Evolutionary conservation across 768 basidiomycete genomes (phyloP).

Genomic region (Obba rivulosa): DNA sequence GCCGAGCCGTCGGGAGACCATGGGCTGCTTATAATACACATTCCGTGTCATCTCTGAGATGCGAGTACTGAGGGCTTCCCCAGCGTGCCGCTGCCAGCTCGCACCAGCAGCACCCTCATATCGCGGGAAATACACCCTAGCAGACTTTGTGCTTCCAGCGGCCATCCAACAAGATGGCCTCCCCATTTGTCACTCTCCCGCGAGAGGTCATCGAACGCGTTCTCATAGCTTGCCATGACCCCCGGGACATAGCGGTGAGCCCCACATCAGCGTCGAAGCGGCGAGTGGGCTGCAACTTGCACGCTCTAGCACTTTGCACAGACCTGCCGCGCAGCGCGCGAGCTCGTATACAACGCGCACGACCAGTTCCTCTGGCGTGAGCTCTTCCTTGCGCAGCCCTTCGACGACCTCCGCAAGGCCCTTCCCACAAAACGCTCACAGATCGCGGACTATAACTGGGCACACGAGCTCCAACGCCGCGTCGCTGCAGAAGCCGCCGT

Average conservation of each 20-base stretch:
- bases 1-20: no score
- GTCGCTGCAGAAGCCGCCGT: constrained; percentile 8
- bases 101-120: no score
- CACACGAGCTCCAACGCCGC: constrained; percentile 13
- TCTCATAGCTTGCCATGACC: constrained; percentile 45
- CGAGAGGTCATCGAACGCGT: constrained; percentile 56
- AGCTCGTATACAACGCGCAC: constrained; percentile 41
- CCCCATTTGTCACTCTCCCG: constrained; percentile 33
- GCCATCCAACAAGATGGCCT: neutral
- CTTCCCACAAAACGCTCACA: constrained; percentile 3
- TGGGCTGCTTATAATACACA: no score
- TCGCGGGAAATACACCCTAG: no score
- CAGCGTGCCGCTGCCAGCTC: no score
- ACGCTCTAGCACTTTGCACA: constrained; percentile 36
- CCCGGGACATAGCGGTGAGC: constrained; percentile 44
- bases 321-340: constrained; percentile 44
- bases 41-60: no score
- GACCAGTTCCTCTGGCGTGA: constrained; percentile 68
- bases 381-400: constrained; percentile 51
- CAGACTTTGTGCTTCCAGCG: no score
- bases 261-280: neutral
- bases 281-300: no score
- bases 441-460: constrained; percentile 27
- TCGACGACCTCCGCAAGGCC: constrained; percentile 59
- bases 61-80: no score